These are phyloP conservation scores for Metarhizium sp. DNA, from an alignment of 2,329 filamentous ascomycete species.

Conservation along the genomic window DNA sequence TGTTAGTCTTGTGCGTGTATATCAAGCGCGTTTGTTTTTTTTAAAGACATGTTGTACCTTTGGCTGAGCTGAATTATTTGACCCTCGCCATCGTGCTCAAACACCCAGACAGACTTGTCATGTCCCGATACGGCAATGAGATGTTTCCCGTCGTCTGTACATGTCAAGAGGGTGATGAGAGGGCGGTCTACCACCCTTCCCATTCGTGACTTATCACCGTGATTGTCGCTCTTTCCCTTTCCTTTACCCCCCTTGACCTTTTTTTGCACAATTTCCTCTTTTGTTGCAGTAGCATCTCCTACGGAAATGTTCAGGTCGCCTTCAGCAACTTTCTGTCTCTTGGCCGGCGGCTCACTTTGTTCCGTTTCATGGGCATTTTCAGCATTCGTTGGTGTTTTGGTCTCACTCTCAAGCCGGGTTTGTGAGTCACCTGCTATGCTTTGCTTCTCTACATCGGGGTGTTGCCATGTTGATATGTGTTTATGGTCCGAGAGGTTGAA, in stretches of 20 bases:
- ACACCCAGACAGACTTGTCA: conserved; percentile 84
- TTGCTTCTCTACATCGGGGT: conserved; percentile 30
- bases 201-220: conserved; percentile 11
- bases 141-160: conserved; percentile 55
- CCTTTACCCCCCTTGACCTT: conserved; percentile 10
- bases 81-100: conserved; percentile 55
- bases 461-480: conserved; percentile 53
- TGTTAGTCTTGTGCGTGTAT: background rate
- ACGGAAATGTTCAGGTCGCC: conserved; percentile 7
- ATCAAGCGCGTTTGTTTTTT: background rate
- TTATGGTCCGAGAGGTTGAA: conserved; percentile 50
- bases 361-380: conserved; percentile 10
- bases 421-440: conserved; percentile 15
- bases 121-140: conserved; percentile 76
- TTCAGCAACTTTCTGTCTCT: conserved; percentile 23
- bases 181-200: conserved; percentile 38
- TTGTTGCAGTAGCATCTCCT: background rate
- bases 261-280: conserved; percentile 10
- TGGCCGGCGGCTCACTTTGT: conserved; percentile 23
- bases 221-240: conserved; percentile 19
- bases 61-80: conserved; percentile 58
- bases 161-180: conserved; percentile 59
- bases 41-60: conserved; percentile 39
- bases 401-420: conserved; percentile 9
- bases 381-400: conserved; percentile 4